Evolutionary conservation across 495 filamentous ascomycete species (phyloP).

Genomic region (Tuber indicum): DNA sequence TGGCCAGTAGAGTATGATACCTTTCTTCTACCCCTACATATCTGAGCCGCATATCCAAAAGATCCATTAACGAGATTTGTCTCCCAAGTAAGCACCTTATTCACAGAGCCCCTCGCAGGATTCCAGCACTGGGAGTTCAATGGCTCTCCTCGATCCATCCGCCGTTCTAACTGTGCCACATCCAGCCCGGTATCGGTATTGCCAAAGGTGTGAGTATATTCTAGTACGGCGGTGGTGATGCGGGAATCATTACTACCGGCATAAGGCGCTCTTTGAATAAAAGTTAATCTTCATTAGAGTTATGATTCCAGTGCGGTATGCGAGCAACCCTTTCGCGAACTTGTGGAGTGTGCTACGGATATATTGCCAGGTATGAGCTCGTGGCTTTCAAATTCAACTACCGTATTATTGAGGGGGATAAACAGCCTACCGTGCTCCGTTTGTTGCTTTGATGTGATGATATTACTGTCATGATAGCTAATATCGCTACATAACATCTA

Average conservation of each 20-base stretch:
- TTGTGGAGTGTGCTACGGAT: not conserved
- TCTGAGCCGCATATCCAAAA: not conserved
- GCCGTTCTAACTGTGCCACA: not conserved
- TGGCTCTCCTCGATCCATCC: not conserved
- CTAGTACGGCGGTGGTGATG: not conserved
- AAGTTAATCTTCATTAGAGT: not conserved
- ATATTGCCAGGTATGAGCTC: not conserved
- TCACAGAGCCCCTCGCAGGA: not conserved
- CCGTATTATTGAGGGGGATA: not conserved
- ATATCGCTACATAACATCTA: not conserved
- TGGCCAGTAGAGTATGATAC: not conserved
- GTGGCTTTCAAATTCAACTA: not conserved
- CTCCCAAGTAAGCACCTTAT: not conserved
- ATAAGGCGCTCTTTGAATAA: not conserved
- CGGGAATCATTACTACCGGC: not conserved
- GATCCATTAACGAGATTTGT: not conserved
- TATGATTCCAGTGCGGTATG: not conserved
- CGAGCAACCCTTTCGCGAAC: not conserved
- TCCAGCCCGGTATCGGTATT: not conserved
- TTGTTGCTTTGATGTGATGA: not conserved
- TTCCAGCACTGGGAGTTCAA: not conserved
- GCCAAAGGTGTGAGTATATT: not conserved
- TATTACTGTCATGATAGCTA: not conserved
- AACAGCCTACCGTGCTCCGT: not conserved
- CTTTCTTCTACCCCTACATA: not conserved